phyloP scores from a whole-genome alignment of 805 yeast genomes.

The Cyberlindnera petersonii region DNA sequence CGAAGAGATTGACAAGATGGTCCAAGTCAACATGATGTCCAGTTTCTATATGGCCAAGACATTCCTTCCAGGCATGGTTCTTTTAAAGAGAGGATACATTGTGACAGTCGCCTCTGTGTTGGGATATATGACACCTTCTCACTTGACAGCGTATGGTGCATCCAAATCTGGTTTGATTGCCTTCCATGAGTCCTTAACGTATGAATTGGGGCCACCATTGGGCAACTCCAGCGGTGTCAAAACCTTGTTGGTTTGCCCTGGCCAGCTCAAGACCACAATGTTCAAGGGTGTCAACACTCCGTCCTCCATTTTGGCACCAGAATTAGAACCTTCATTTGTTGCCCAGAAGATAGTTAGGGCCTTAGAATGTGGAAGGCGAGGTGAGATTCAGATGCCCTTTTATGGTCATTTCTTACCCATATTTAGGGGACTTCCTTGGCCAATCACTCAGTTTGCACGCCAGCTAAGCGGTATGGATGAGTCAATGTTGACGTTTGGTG shows the following conservation, averaged over 20 bases:
- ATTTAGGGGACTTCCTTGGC: constrained; percentile 71
- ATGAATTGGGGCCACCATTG: constrained; percentile 54
- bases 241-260: constrained; percentile 79
- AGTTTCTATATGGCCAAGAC: constrained; percentile 65
- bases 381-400: constrained; percentile 69
- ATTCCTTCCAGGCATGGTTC: constrained; percentile 71
- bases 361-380: constrained; percentile 56
- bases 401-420: constrained; percentile 75
- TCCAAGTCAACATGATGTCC: constrained; percentile 67
- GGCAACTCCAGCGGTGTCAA: constrained; percentile 49
- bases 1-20: constrained; percentile 56
- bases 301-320: constrained; percentile 73
- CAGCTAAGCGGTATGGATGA: constrained; percentile 43
- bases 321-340: constrained; percentile 62
- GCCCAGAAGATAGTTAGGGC: constrained; percentile 57
- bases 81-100: constrained; percentile 60
- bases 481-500: constrained; percentile 31
- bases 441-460: constrained; percentile 41
- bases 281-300: constrained; percentile 75
- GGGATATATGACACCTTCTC: constrained; percentile 82
- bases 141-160: constrained; percentile 77
- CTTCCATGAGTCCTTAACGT: constrained; percentile 74
- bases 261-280: constrained; percentile 76
- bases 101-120: constrained; percentile 81
- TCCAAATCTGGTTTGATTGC: constrained; percentile 85